phyloP scores from a whole-genome alignment of 1,284 basidiomycete species.

The Moesziomyces parantarcticus region DNA sequence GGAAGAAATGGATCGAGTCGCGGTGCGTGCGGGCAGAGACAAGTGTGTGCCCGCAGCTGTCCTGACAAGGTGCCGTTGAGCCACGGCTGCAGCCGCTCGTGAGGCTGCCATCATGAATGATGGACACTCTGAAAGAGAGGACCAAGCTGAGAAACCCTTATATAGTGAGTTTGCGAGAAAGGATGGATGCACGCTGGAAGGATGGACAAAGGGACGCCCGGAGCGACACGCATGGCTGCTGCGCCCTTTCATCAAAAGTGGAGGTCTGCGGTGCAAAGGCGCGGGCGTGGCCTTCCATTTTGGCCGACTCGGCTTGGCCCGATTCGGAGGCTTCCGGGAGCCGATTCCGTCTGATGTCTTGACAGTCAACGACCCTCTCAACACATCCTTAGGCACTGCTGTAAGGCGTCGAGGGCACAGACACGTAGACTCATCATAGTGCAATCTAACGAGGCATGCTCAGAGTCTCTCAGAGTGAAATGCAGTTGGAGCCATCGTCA shows the following conservation, averaged over 20 bases:
- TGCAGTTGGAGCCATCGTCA: too few relatives aligned
- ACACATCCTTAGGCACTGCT: too few relatives aligned
- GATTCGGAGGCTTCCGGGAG: not conserved
- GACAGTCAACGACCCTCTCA: too few relatives aligned
- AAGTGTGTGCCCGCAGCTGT: not conserved
- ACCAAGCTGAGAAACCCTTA: too few relatives aligned
- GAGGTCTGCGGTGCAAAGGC: not conserved
- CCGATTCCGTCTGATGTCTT: not conserved
- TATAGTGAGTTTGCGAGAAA: not conserved
- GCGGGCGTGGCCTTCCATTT: not conserved
- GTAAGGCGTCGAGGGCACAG: too few relatives aligned
- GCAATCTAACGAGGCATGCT: too few relatives aligned
- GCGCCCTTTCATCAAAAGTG: not conserved
- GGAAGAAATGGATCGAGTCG: slow-evolving; percentile 3
- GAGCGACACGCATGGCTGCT: not conserved
- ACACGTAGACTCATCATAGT: too few relatives aligned
- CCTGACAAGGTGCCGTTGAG: not conserved
- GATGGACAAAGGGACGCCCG: not conserved
- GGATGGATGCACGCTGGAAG: not conserved
- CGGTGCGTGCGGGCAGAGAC: not conserved
- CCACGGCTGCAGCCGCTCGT: not conserved
- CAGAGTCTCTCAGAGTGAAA: too few relatives aligned
- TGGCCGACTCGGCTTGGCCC: not conserved
- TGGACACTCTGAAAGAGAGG: too few relatives aligned
- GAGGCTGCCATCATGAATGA: not conserved